Percentiles rank a stretch among this genome's conserved stretches.
Conservation (phyloP, 73 alveolate genomes). For the Paramecium sonneborni region DNA sequence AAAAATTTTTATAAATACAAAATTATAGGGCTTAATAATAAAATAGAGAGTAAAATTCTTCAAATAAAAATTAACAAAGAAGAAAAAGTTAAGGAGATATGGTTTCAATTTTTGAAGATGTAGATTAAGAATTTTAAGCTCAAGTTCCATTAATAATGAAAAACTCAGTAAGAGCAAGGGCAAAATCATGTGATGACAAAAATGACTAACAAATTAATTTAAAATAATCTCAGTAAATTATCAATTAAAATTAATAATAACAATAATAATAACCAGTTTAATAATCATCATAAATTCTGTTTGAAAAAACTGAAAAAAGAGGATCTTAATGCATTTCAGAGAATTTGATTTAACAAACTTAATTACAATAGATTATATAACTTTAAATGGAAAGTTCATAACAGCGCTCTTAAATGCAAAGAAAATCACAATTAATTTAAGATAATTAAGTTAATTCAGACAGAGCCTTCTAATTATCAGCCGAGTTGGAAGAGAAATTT, state of each 20-base stretch:
- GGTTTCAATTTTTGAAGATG: neutral
- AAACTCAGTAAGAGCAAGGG: neutral
- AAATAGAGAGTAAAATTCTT: neutral
- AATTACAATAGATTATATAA: neutral
- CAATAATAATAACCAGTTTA: neutral
- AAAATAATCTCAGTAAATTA: neutral
- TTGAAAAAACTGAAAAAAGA: neutral
- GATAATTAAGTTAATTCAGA: neutral
- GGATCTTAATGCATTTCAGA: neutral
- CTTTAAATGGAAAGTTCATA: neutral
- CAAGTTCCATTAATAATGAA: neutral
- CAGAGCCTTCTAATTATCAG: neutral
- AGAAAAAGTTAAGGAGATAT: slow-evolving; percentile 46
- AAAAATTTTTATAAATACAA: neutral
- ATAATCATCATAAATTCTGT: neutral
- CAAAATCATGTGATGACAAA: slow-evolving; percentile 34
- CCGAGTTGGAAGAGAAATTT: slow-evolving; percentile 5
- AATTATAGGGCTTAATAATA: neutral
- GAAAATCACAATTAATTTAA: neutral
- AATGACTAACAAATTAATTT: neutral
- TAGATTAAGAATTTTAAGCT: slow-evolving; percentile 14
- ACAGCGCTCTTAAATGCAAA: neutral
- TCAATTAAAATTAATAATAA: neutral
- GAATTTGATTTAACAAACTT: neutral
- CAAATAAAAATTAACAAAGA: neutral